Base-by-base conservation (phyloP, 108 stramenopile genomes). In the Asterionellopsis glacialis region DNA sequence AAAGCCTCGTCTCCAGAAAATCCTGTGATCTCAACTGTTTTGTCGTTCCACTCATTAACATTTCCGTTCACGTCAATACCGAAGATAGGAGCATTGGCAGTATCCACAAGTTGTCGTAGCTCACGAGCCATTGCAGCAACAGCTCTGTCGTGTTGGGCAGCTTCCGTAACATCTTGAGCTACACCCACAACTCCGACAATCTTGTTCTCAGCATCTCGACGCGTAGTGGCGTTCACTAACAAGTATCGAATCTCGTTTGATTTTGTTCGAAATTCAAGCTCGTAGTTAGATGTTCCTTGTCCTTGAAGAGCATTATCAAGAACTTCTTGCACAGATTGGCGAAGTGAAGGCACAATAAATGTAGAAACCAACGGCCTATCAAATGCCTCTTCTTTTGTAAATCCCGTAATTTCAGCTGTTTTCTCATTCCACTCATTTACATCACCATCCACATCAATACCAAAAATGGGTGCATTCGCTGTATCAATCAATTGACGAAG, bases 341-440 rank as follows among this genome's bases (percentile, higher is more conserved):
- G 70, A 41, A 61, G 47, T n/a, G 63, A 48, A 5, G 48, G 50
- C 12, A 60, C 42, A 23, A 82, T 64, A 41, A 80, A 77, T 2
- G 69, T 73, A 11, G 61, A 18, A 19, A 80, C 73, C 12, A 86
- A 59, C 7, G 63, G 43, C 27, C 64, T 23, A 27, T 74, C 63
- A 48, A 77, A 64, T n/a, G 68, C 83, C 48, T 84, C 83, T 13
- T 68, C 63, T 39, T 47, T 38, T 11, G 64, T 55, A 65, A 76
- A 80, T 19, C 83, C 83, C 18, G 76, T 75, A 14, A 79, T 65
- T 42, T 71, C 60, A 24, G 45, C 63, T 21, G 70, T 80, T 23
- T 64, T 52, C 11, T 73, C 42, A 50, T 83, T 84, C 84, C 84
- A 85, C 43, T 82, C 79, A 43, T 83, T 83, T 15, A 91, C 74